Evolutionary conservation across 2,329 filamentous ascomycete genomes (phyloP), one percentile per base, ranked within the genome.

Genomic region (Claviceps sp.): DNA sequence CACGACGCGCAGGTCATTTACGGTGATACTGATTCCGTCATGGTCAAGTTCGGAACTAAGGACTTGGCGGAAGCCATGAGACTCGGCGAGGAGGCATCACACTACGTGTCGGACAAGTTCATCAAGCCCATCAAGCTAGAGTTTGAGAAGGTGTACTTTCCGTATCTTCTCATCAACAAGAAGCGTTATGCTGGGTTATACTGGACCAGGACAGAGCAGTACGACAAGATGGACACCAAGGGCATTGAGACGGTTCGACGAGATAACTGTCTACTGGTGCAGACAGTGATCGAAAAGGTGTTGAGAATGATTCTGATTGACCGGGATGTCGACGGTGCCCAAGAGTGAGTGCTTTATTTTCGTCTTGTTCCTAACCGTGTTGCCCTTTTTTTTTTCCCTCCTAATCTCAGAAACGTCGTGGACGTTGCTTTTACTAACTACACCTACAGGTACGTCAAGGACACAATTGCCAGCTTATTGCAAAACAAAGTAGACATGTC

Each of bases 211-310:
- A 81, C 91, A 0, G 80, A 91, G 43, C 96, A 95, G 68, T 93
- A 86, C 67, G 94, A 98, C 77, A 98, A 97, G 75, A 98, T 98
- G 94, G 93, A 98, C 68, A 97, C 88, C 54, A 98, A 98, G 68
- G 93, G 93, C 76, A 97, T 98, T 58, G 93, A 98, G 70, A 98
- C 93, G 3, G 94, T 98, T 46, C 85, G 93, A 59, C 79, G 93
- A 76, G 93, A 98, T 67, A 98, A 98, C 65, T 98, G 93, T 65
- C 76, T 93, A 50, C 73, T 98, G 54, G 93, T 97, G 16, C 91
- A 97, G 68, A 96, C 86, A 3, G 93, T 97, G 53, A 97, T 98
- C 61, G 93, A 98, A 68, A 97, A 93, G 52, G 91, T 95, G 22
- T 71, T 98, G 57, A 80, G 88, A 59, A 97, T 96, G 84, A 88